phyloP scores from a whole-genome alignment of 208 protist genomes.

The Trypanosoma platydactyli region DNA sequence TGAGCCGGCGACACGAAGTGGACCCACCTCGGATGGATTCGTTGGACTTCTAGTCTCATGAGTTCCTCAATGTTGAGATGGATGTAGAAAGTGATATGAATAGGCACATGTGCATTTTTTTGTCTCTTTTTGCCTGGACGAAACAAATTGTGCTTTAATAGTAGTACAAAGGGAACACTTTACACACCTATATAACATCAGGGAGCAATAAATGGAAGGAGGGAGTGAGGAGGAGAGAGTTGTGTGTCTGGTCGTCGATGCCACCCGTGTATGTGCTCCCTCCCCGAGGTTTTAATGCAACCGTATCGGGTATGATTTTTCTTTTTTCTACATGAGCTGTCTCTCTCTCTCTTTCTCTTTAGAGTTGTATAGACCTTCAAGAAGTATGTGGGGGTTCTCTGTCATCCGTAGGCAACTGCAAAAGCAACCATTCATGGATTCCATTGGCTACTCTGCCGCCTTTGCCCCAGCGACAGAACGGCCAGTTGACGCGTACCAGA shows the following conservation, averaged over 20 bases:
- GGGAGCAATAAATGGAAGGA: background rate
- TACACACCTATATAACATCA: background rate
- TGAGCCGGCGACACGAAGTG: constrained; percentile 63
- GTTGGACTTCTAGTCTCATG: constrained; percentile 8
- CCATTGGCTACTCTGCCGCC: constrained; percentile 52
- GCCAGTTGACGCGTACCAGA: constrained; percentile 38
- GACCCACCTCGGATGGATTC: constrained; percentile 16
- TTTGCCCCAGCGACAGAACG: constrained; percentile 49
- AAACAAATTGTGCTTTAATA: constrained; percentile 2
- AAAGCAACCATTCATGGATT: constrained; percentile 37
- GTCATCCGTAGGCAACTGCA: constrained; percentile 36
- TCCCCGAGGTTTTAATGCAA: background rate
- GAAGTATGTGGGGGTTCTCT: constrained; percentile 33
- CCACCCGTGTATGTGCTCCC: too few relatives aligned
- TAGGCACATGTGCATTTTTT: background rate
- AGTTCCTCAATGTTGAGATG: background rate
- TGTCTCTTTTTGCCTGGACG: background rate
- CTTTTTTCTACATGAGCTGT: background rate
- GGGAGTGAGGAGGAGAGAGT: background rate
- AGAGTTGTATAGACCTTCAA: background rate
- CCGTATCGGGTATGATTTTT: background rate
- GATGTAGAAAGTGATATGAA: background rate
- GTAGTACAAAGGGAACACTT: background rate
- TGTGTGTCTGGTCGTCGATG: background rate
- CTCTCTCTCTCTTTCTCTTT: background rate